Evolutionary conservation across 202 grass and related monocot genomes (phyloP), one percentile per base, ranked within the genome.

Genomic region (Schoenoplectus triqueter): DNA sequence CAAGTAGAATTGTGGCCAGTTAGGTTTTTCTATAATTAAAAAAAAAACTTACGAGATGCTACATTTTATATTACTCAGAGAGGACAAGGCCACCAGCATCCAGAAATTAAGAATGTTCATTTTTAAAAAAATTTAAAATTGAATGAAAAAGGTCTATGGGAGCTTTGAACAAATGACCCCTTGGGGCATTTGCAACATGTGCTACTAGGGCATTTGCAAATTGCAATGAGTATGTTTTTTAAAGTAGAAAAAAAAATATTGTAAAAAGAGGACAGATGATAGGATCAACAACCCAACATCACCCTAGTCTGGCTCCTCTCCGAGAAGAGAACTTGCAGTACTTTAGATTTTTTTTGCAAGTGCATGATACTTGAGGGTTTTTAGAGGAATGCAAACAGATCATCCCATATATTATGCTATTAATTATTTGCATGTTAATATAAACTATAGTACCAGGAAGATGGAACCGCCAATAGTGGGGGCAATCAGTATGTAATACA

Each of bases 401-500:
- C 40, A 17, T 87, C 6, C 62, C 10, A 61, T 60, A 77, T 59
- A n/a, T 74, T 48, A 7, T 9, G 69, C 14, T 39, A 59, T 70
- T 42, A 59, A 50, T 63, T 78, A 54, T 73, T 56, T 39, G 49
- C 49, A 54, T 39, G 72, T 52, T 55, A 55, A 55, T 60, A 79
- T 84, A 15, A 64, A 61, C 15, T 63, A 18, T 77, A 68, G 74
- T 92, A 98, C 95, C 95, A 22, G 96, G 93, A 91, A 94, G 93
- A 87, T 94, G 96, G 76, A 87, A 95, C 63, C 96, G 82, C 96
- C 96, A 98, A 60, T 94, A 98, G 79, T 98, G 96, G 69, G 96
- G 96, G 59, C 96, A 98, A 88, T 98, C 93, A 11, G 96, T 98
- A 84, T 94, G 96, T 73, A 94, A 88, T 85, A 98, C 91, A 88